Base-by-base conservation (phyloP, 2,329 filamentous ascomycete species). In the Ascochyta rabiei region DNA sequence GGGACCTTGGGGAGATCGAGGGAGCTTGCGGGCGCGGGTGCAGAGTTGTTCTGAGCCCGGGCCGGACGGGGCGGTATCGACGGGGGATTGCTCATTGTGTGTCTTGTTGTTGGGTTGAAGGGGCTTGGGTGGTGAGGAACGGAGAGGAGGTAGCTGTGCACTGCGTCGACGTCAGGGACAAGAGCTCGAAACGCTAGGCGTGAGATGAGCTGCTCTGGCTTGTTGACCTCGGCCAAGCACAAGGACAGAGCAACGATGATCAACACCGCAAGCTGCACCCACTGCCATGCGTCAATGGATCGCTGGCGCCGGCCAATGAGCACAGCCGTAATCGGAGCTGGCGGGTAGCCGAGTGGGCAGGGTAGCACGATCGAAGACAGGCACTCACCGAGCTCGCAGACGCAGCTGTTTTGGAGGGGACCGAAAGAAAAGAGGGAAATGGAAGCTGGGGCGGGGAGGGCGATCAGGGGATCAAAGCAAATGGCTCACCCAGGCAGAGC, bases 1-100 rank as follows among this genome's bases (percentile, higher is more conserved):
- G 93, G 93, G 43, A 96, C 83, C 69, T 84, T 85, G 57, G 93
- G 92, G 37, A 85, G 77, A 38, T 86, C 83, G 59, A 78, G 76
- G 66, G 53, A 76, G 64, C 44, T 49, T 28, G 53, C 77, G 65
- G 48, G 77, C 63, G 48, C 77, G 64, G 51, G 75, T 66, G 37
- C 76, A 35, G 60, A 70, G 57, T 75, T 75, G 47, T 81, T 77
- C 61, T 81, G 77, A 37, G 80, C 78, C 68, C 85, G 82, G 62
- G 80, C 74, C 48, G 87, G 87, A 59, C 86, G 84, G 62, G 86
- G 86, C 58, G 87, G 87, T 62, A 89, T 79, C 63, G 76, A 77
- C 35, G 87, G 69, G 53, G 63, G 67, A 51, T 80, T 79, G 65
- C 84, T 77, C 79, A 80, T 80, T 63, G 62, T 75, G 64, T 59